Conservation (phyloP, 139 green algal species). For the Coelastrella sp. region DNA sequence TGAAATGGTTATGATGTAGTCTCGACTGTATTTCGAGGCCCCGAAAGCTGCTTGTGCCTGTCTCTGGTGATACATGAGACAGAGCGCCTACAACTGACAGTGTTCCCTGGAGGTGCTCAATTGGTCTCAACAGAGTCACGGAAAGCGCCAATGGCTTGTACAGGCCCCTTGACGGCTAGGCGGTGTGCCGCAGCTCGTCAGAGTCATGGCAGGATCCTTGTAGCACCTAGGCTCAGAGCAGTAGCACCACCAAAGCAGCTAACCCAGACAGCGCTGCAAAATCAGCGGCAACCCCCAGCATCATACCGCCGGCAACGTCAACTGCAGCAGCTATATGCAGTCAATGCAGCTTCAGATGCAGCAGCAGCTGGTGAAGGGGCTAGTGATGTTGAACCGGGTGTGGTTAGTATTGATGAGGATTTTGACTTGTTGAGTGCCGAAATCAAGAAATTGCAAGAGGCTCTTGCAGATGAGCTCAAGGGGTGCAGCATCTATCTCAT, state of each 20-base stretch:
- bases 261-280: neutral
- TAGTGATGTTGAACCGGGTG: conserved; percentile 6
- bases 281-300: neutral
- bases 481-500: conserved; percentile 90
- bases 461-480: conserved; percentile 53
- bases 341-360: conserved; percentile 8
- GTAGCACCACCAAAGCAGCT: neutral
- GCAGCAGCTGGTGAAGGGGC: conserved; percentile 12
- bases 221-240: neutral
- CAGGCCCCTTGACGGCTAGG: no score
- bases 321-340: conserved; percentile 16
- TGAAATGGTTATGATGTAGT: no score
- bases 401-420: conserved; percentile 54
- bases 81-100: no score
- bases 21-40: no score
- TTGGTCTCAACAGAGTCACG: no score
- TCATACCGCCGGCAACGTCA: neutral
- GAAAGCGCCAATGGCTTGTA: no score
- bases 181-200: no score
- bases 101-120: no score
- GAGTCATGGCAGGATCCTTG: neutral
- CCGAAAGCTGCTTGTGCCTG: no score
- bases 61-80: no score
- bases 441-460: conserved; percentile 58
- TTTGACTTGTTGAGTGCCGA: conserved; percentile 64